Evolutionary conservation across 805 yeast species (phyloP).

Genomic region (Ascoidea rubescens): DNA sequence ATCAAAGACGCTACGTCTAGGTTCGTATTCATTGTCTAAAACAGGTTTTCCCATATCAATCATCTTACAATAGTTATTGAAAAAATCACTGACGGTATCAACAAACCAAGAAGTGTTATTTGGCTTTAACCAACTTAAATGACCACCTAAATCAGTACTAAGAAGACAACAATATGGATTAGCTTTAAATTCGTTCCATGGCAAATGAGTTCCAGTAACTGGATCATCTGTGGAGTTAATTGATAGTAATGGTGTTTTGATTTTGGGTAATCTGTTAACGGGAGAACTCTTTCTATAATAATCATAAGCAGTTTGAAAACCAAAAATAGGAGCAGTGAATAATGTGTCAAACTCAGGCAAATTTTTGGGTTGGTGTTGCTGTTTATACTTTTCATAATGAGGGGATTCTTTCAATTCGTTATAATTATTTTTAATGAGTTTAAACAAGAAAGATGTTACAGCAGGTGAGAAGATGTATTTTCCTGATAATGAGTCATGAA

Average conservation of each 20-base stretch:
- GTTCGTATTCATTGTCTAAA: slow-evolving; percentile 1
- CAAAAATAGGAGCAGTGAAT: slow-evolving; percentile 49
- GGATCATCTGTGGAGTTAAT: slow-evolving; percentile 59
- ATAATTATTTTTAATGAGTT: slow-evolving; percentile 30
- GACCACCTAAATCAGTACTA: slow-evolving; percentile 59
- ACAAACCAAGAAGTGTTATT: slow-evolving; percentile 33
- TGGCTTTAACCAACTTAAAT: slow-evolving; percentile 36
- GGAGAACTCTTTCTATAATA: slow-evolving; percentile 60
- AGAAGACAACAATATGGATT: slow-evolving; percentile 48
- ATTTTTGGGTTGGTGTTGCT: slow-evolving; percentile 21
- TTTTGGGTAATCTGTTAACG: slow-evolving; percentile 34
- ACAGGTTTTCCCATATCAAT: slow-evolving; percentile 13
- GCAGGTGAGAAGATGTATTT: slow-evolving; percentile 26
- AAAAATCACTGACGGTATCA: slow-evolving; percentile 24
- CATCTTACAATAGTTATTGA: slow-evolving; percentile 22
- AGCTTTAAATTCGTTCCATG: slow-evolving; percentile 29
- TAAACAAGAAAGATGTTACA: slow-evolving; percentile 25
- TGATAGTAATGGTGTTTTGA: slow-evolving; percentile 49
- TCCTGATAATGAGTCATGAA: slow-evolving; percentile 25
- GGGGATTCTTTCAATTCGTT: slow-evolving; percentile 19
- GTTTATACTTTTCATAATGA: slow-evolving; percentile 15
- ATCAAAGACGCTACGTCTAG: slow-evolving; percentile 3
- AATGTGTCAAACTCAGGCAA: slow-evolving; percentile 45
- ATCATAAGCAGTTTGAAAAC: slow-evolving; percentile 45
- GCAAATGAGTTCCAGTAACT: slow-evolving; percentile 39